Evolutionary conservation across 768 basidiomycete species (phyloP), one percentile per base, ranked within the genome.

Genomic region (Pleurotus citrinopileatus): DNA sequence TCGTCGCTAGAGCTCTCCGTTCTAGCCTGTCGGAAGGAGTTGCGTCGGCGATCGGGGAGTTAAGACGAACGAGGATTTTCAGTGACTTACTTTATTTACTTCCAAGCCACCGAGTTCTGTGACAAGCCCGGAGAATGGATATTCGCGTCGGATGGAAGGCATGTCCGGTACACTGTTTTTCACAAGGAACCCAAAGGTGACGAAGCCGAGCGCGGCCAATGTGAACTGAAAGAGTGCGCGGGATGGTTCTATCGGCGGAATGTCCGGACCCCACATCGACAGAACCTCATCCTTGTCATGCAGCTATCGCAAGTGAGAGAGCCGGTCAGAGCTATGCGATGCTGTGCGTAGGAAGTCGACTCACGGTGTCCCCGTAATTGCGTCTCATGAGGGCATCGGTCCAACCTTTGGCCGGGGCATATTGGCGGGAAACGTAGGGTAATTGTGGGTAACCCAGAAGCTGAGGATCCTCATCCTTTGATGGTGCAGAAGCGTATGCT

Each of bases 211-310:
- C 17, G 76, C 70, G 0, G 83, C 90, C 48, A 86, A 66, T 10
- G 78, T 60, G 64, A 94, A 87, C 42, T 87, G 87, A 46, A 78
- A 75, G 29, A 87, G 66, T 5, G 91, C 91, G 2, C 66, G 75
- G 5, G 75, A 67, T 22, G 88, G 84, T 10, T 76, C 70, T 10
- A 89, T 71, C 23, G 77, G 76, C 36, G 91, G 80, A 25, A 82
- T 73, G 62, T 94, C 91, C 19, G 90, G 90, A 22, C 90, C 89
- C 89, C 89, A 93, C 87, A 94, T 90, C 32, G 87, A 90, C 53
- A 87, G 69, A 20, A 89, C 73, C 62, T 94, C 91, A 48, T 92
- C 89, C 63, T 82, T 76, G 67, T 91, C 89, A 55, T 89, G 91
- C 27, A 91, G 68, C 91, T 94, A 62, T 42, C 26, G 34, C 34